Percentiles rank a stretch among this genome's conserved stretches.
Evolutionary conservation across 2,329 filamentous ascomycete species (phyloP).

Genomic region (Aspergillus eucalypticola): DNA sequence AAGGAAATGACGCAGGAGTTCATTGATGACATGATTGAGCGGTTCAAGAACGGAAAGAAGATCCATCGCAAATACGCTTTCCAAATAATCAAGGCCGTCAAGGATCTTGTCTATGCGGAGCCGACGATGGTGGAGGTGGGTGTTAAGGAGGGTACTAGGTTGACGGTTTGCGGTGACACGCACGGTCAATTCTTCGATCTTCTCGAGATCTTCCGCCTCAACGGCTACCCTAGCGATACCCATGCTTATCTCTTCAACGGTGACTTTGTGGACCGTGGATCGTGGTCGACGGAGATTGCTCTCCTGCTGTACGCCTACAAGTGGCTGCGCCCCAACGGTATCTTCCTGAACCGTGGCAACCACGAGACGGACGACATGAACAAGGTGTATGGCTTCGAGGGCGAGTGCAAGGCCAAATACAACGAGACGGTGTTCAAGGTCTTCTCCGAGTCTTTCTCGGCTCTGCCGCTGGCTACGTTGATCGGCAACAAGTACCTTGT

Average conservation of each 20-base stretch:
- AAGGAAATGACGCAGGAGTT: slow-evolving; percentile 94
- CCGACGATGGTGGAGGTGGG: slow-evolving; percentile 95
- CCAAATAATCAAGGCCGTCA: slow-evolving; percentile 88
- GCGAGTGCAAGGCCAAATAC: slow-evolving; percentile 97
- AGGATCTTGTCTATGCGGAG: slow-evolving; percentile 87
- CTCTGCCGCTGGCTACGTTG: slow-evolving; percentile 85
- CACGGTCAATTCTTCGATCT: slow-evolving; percentile 98
- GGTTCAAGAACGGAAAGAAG: slow-evolving; percentile 95
- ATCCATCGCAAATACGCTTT: slow-evolving; percentile 96
- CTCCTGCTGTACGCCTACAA: slow-evolving; percentile 94
- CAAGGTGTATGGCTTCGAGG: slow-evolving; percentile 95
- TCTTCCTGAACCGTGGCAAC: slow-evolving; percentile 97
- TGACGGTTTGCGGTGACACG: slow-evolving; percentile 97
- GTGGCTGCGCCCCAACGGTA: slow-evolving; percentile 81
- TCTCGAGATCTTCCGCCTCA: slow-evolving; percentile 91
- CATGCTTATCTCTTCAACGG: slow-evolving; percentile 98
- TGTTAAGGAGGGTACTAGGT: slow-evolving; percentile 71
- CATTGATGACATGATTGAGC: slow-evolving; percentile 92
- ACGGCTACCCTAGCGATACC: slow-evolving; percentile 79
- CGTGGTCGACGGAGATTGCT: slow-evolving; percentile 97
- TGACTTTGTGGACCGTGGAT: slow-evolving; percentile 96
- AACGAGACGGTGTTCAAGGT: slow-evolving; percentile 94
- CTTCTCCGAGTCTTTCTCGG: slow-evolving; percentile 97
- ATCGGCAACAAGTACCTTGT: slow-evolving; percentile 90
- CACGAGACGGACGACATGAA: slow-evolving; percentile 99